Conservation (phyloP, 495 filamentous ascomycete genomes). For the Aspergillus bertholletiae region DNA sequence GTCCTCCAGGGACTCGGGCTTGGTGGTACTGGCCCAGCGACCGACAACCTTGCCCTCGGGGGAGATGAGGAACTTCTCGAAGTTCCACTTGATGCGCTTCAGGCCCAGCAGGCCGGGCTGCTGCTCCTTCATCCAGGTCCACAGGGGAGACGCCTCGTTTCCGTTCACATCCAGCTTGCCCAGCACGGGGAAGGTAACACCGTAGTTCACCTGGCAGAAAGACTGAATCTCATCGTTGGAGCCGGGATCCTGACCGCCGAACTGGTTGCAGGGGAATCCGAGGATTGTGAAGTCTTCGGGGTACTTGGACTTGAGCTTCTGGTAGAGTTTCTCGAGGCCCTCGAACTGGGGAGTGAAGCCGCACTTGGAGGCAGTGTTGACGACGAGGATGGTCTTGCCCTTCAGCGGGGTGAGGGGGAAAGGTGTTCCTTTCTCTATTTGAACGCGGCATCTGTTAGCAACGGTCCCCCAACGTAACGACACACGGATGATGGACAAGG, state of each 20-base stretch:
- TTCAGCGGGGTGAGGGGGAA: slow-evolving; percentile 66
- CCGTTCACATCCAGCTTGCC: slow-evolving; percentile 94
- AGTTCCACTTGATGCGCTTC: slow-evolving; percentile 93
- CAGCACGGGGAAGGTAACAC: slow-evolving; percentile 88
- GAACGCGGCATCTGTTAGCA: slow-evolving; percentile 8
- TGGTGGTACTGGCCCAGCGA: slow-evolving; percentile 80
- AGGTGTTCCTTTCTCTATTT: slow-evolving; percentile 68
- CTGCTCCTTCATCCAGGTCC: slow-evolving; percentile 82
- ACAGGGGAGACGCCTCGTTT: slow-evolving; percentile 72
- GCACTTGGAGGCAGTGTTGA: slow-evolving; percentile 99
- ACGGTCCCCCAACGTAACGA: too few relatives aligned
- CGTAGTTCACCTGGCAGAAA: slow-evolving; percentile 95
- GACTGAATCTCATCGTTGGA: slow-evolving; percentile 83
- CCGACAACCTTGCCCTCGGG: slow-evolving; percentile 77
- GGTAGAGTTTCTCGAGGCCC: slow-evolving; percentile 87
- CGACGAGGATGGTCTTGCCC: slow-evolving; percentile 89
- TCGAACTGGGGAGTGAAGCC: slow-evolving; percentile 97
- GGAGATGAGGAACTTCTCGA: slow-evolving; percentile 95
- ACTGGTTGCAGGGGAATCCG: slow-evolving; percentile 99
- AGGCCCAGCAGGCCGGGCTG: slow-evolving; percentile 80
- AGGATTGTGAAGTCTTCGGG: slow-evolving; percentile 77
- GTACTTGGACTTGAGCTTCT: slow-evolving; percentile 64
- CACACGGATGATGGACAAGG: too few relatives aligned
- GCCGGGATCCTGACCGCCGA: slow-evolving; percentile 85
- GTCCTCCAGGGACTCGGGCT: slow-evolving; percentile 74